These are phyloP conservation scores for Jackrogersella minutella DNA, from an alignment of 495 filamentous ascomycete genomes.

Conservation along the genomic window DNA sequence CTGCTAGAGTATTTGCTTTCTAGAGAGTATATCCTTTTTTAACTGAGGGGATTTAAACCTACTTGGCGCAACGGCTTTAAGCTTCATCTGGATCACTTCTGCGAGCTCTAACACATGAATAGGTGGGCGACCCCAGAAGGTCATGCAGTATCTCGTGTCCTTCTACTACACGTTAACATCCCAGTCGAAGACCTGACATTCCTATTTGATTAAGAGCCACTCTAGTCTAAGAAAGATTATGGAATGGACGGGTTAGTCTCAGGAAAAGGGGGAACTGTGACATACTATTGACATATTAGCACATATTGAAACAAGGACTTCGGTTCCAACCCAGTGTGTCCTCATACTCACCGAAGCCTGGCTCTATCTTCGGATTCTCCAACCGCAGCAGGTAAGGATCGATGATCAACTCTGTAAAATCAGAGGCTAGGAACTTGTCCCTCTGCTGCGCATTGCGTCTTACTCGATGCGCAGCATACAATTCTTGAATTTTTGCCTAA, in stretches of 20 bases:
- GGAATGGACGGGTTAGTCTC: background rate
- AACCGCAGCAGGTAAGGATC: constrained; percentile 79
- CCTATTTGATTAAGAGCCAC: background rate
- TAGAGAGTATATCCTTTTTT: background rate
- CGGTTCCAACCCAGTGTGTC: background rate
- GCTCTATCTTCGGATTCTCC: constrained; percentile 64
- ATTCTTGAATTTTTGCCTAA: constrained; percentile 73
- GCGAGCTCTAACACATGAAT: constrained; percentile 71
- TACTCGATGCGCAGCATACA: constrained; percentile 76
- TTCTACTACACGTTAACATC: constrained; percentile 30
- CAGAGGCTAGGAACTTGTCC: constrained; percentile 68
- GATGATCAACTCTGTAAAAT: constrained; percentile 74
- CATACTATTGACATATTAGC: constrained; percentile 34
- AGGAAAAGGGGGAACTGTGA: background rate
- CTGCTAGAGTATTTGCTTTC: no score
- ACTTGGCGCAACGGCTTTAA: constrained; percentile 72
- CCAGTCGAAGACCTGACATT: constrained; percentile 6
- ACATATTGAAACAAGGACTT: background rate
- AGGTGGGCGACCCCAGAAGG: constrained; percentile 88
- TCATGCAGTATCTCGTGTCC: constrained; percentile 82
- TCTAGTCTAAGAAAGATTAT: background rate
- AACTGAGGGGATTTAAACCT: constrained; percentile 35
- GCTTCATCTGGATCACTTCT: constrained; percentile 68
- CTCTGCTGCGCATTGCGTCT: constrained; percentile 76
- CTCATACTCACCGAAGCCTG: constrained; percentile 58